Evolutionary conservation across 176 grass and related monocot species (phyloP).

Genomic region (Dendrocalamus sinicus): DNA sequence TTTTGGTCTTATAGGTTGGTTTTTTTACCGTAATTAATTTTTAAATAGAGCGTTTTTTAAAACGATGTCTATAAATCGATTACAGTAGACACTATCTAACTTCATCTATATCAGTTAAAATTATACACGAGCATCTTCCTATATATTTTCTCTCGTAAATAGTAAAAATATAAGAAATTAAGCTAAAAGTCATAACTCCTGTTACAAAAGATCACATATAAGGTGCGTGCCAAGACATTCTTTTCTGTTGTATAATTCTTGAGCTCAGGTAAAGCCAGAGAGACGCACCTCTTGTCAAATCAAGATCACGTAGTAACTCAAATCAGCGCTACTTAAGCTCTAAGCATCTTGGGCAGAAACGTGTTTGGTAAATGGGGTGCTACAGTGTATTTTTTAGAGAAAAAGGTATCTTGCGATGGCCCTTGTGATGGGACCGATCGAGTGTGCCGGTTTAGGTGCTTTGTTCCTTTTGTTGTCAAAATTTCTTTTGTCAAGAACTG

Average conservation of each 20-base stretch:
- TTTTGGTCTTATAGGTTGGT: too few species aligned
- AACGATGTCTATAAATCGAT: too few species aligned
- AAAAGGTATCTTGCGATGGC: slow-evolving; percentile 29
- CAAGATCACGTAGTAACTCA: slow-evolving; percentile 21
- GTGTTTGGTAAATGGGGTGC: neutral
- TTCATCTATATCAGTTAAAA: too few species aligned
- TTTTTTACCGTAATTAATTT: too few species aligned
- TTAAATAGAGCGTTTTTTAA: too few species aligned
- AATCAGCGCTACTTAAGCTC: neutral
- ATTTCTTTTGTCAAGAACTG: neutral
- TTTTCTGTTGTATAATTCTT: neutral
- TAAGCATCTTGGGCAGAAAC: neutral
- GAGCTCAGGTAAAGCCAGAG: slow-evolving; percentile 7
- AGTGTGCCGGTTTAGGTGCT: slow-evolving; percentile 15
- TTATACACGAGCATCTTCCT: too few species aligned
- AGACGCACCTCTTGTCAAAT: slow-evolving; percentile 26
- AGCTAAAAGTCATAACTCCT: too few species aligned
- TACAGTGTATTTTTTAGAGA: slow-evolving; percentile 5
- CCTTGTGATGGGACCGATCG: neutral
- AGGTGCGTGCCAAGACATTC: slow-evolving; percentile 39
- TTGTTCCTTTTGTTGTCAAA: slow-evolving; percentile 48
- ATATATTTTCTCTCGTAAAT: too few species aligned
- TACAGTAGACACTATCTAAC: rapidly evolving
- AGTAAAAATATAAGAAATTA: too few species aligned
- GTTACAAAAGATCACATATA: too few species aligned